Percentiles rank a stretch among this genome's conserved stretches.
phyloP scores from a whole-genome alignment of 2,329 filamentous ascomycete species.

The Arthrobotrys iridis region DNA sequence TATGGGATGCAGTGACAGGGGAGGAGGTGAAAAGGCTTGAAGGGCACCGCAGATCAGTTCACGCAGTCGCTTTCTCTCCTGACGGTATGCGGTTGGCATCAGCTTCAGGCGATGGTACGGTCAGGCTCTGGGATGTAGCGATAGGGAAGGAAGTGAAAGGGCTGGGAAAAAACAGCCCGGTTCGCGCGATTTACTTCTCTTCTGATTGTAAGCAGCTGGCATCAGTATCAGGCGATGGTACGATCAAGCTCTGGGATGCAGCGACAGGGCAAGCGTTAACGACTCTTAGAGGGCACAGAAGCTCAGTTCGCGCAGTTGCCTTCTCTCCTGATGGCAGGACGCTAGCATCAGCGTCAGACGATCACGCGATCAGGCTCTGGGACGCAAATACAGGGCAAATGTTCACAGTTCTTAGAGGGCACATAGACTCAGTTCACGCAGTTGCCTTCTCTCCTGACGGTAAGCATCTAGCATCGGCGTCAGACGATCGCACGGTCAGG shows the following conservation, averaged over 20 bases:
- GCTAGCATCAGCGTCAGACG: slow-evolving; percentile 77
- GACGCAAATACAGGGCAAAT: slow-evolving; percentile 61
- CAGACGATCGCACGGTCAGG: slow-evolving; percentile 12
- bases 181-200: too few species aligned
- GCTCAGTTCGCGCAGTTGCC: slow-evolving; percentile 63
- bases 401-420: neutral
- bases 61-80: too few species aligned
- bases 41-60: too few species aligned
- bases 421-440: slow-evolving; percentile 76
- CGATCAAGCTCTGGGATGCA: too few species aligned
- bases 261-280: slow-evolving; percentile 77
- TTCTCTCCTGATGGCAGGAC: slow-evolving; percentile 68
- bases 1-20: too few species aligned
- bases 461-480: slow-evolving; percentile 9
- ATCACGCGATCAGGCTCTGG: neutral
- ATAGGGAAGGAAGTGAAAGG: too few species aligned
- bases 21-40: too few species aligned
- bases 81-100: too few species aligned
- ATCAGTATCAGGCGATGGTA: too few species aligned
- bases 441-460: slow-evolving; percentile 69
- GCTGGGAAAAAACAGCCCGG: too few species aligned
- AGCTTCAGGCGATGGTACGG: slow-evolving; percentile 49
- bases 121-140: too few species aligned
- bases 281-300: slow-evolving; percentile 8
- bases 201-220: too few species aligned